phyloP scores from a whole-genome alignment of 2,329 filamentous ascomycete genomes.

The Neofusicoccum parvum region DNA sequence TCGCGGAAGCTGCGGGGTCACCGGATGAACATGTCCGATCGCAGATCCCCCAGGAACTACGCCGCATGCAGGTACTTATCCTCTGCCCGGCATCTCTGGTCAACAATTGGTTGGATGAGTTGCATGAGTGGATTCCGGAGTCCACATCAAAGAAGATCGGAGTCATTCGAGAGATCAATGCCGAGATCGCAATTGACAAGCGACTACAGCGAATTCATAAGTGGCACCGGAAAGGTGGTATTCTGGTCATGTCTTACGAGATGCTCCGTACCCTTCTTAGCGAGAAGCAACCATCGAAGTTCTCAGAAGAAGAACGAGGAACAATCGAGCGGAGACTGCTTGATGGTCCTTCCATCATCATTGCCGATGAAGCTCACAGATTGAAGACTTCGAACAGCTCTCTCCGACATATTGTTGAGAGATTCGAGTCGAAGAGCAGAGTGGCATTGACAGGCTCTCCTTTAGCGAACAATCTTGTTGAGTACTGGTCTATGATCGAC shows the following conservation, averaged over 20 bases:
- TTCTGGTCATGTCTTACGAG: constrained; percentile 76
- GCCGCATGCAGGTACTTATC: constrained; percentile 61
- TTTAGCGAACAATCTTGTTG: constrained; percentile 77
- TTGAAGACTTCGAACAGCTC: constrained; percentile 68
- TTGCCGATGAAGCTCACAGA: constrained; percentile 83
- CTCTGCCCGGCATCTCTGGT: constrained; percentile 75
- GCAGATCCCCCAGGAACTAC: constrained; percentile 71
- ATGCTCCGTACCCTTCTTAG: constrained; percentile 59
- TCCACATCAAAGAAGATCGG: constrained; percentile 51
- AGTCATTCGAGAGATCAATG: constrained; percentile 57
- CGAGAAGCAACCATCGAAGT: neutral
- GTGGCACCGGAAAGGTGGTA: constrained; percentile 69
- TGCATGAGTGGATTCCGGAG: constrained; percentile 64
- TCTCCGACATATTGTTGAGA: constrained; percentile 56
- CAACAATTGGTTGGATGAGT: constrained; percentile 81
- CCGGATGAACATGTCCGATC: constrained; percentile 56
- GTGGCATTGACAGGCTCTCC: constrained; percentile 88
- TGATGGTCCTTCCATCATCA: constrained; percentile 67
- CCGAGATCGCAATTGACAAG: constrained; percentile 36
- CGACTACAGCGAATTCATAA: constrained; percentile 38
- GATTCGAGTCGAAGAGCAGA: constrained; percentile 68
- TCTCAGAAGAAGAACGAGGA: constrained; percentile 28
- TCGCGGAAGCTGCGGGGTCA: constrained; percentile 68
- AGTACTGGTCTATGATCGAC: constrained; percentile 85
- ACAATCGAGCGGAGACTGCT: constrained; percentile 46